Evolutionary conservation across 495 filamentous ascomycete genomes (phyloP), one percentile per base, ranked within the genome.

Genomic region (Penicillium maclennaniae): DNA sequence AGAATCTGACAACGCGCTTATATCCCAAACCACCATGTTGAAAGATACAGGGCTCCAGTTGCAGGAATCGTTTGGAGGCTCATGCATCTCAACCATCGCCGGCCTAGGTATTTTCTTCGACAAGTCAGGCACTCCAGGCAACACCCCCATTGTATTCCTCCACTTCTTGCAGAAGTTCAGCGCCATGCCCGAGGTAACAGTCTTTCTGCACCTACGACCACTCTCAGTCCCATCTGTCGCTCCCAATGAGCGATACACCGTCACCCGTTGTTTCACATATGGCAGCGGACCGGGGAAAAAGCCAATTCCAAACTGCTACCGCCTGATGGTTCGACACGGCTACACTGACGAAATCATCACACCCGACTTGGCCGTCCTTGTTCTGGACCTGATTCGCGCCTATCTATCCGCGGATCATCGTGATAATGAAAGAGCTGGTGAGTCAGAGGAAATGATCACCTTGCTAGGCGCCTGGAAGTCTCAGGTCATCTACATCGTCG

Each of bases 401-500:
- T 83, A 75, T 53, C 65, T 87, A 40, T 71, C 75, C 16, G 23
- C n/a, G 3, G 2, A 41, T 14, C 15, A 6, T 6, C 26, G 4
- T 41, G 20, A n/a, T 9, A 19, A 17, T 12, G 7, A 9, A 15
- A 10, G 23, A 15, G 10, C 17, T n/a, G 23, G 17, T 10, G 19
- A 36, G 3, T n/a, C 17, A 0, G 48, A 37, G 44, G 61, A 47
- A 39, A 31, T 43, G 27, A 12, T 8, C 38, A 59, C 70, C 0
- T 66, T 89, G 0, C 75, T 84, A 31, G 59, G 71, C 0, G 83
- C 84, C 0, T 86, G 77, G 49, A 74, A 75, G 15, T 71, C 70
- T 20, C 84, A 87, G 62, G 74, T 86, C 31, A 67, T 87, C 36
- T 87, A 89, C 60, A 75, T 89, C n/a, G 73, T 89, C 17, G 86